phyloP scores from a whole-genome alignment of 257 asterid species.

The Scutellaria minor region DNA sequence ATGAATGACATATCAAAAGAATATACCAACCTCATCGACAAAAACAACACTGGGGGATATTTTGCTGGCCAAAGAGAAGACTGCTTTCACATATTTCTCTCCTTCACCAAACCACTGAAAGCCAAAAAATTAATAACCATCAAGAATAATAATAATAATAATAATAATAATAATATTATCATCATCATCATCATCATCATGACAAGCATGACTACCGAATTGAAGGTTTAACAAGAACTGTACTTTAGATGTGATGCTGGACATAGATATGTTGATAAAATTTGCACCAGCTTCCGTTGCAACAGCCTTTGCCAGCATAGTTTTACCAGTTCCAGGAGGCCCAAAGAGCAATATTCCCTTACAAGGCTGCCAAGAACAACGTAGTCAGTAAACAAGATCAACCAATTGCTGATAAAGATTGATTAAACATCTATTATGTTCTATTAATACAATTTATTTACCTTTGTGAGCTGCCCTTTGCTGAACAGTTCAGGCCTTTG shows the following conservation, averaged over 20 bases:
- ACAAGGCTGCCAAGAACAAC: slow-evolving; percentile 70
- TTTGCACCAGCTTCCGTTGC: slow-evolving; percentile 96
- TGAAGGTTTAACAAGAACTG: slow-evolving; percentile 25
- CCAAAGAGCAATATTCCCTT: slow-evolving; percentile 95
- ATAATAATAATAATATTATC: background rate
- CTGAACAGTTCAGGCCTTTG: slow-evolving; percentile 88
- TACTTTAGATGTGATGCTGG: slow-evolving; percentile 90
- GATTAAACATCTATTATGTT: slow-evolving; percentile 24
- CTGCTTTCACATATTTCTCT: slow-evolving; percentile 89
- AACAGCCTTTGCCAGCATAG: slow-evolving; percentile 96
- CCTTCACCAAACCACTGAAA: slow-evolving; percentile 95
- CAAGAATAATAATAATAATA: background rate
- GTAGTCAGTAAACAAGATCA: slow-evolving; percentile 31
- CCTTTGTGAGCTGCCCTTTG: slow-evolving; percentile 92
- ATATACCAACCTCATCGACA: slow-evolving; percentile 78
- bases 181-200: no score
- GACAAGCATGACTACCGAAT: slow-evolving; percentile 15
- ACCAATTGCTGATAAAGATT: slow-evolving; percentile 16
- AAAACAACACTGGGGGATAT: slow-evolving; percentile 84
- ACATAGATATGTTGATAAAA: slow-evolving; percentile 89
- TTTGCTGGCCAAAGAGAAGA: slow-evolving; percentile 86
- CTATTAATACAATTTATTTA: slow-evolving; percentile 31
- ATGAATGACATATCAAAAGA: slow-evolving; percentile 3
- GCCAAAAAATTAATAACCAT: slow-evolving; percentile 12
- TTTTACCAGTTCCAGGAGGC: slow-evolving; percentile 92